Conservation (phyloP, 345 rosid genomes). For the Hibiscus tridactylites region DNA sequence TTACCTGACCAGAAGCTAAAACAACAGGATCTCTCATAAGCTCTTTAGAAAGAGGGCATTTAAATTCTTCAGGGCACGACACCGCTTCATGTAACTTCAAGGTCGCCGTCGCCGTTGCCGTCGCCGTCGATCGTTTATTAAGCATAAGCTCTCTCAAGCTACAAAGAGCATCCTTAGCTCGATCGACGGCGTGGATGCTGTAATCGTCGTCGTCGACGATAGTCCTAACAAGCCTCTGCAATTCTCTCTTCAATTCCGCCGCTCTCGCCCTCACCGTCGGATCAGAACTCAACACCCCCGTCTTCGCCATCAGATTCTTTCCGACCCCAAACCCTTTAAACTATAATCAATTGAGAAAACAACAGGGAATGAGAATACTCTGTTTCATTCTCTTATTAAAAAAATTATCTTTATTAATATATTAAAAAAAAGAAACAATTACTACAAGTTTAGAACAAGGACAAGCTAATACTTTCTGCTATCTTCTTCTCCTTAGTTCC, state of each 20-base stretch:
- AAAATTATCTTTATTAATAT: background rate
- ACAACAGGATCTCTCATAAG: conserved; percentile 93
- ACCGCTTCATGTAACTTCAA: conserved; percentile 31
- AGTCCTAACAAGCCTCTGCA: conserved; percentile 51
- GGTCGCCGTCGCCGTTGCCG: conserved; percentile 2
- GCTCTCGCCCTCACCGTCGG: conserved; percentile 52
- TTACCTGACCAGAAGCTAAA: conserved; percentile 82
- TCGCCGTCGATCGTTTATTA: conserved; percentile 35
- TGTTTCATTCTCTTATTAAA: background rate
- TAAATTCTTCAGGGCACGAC: conserved; percentile 71
- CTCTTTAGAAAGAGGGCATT: conserved; percentile 80
- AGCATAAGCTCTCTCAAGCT: conserved; percentile 45
- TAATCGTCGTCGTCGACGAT: conserved; percentile 68
- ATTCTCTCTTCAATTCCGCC: conserved; percentile 59
- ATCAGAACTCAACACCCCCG: conserved; percentile 52
- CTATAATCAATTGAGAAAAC: background rate
- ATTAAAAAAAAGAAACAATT: background rate
- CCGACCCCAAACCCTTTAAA: background rate
- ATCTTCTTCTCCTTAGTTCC: background rate
- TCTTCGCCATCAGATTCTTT: conserved; percentile 49
- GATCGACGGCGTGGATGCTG: conserved; percentile 49
- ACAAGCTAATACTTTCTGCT: background rate
- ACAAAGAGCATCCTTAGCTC: conserved; percentile 49
- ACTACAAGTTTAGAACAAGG: background rate
- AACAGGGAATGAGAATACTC: conserved; percentile 16